Evolutionary conservation across 345 rosid genomes (phyloP).

Genomic region (Noccaea caerulescens): DNA sequence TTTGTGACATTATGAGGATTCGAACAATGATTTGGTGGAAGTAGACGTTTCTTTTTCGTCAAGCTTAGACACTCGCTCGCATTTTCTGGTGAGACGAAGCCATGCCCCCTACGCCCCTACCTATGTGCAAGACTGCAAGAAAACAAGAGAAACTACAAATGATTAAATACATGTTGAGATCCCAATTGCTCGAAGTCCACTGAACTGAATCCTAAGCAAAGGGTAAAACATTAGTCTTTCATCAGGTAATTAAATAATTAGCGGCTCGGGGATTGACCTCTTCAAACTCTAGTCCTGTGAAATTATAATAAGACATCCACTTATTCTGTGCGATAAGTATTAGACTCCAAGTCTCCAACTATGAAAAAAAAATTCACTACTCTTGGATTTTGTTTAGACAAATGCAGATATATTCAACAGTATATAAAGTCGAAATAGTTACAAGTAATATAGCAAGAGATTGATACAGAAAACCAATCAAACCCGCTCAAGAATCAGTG

Average conservation of each 20-base stretch:
- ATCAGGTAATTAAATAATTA: conserved; percentile 2
- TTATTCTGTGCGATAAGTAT: conserved; percentile 11
- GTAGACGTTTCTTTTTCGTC: too few relatives aligned
- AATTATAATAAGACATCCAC: neutral
- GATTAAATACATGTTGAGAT: too few relatives aligned
- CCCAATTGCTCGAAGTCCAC: too few relatives aligned
- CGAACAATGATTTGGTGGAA: too few relatives aligned
- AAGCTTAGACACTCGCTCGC: too few relatives aligned
- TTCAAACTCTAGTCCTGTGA: conserved; percentile 25
- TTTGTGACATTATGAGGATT: too few relatives aligned
- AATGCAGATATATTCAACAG: conserved; percentile 38
- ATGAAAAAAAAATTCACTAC: neutral
- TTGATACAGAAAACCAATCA: neutral
- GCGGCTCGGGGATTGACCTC: conserved; percentile 18
- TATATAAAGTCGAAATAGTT: conserved; percentile 1
- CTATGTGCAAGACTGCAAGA: too few relatives aligned
- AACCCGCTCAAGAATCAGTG: neutral
- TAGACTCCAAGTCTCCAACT: conserved; percentile 14
- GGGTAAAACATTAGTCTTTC: conserved; percentile 44
- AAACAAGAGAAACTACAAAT: too few relatives aligned
- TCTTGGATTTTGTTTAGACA: neutral
- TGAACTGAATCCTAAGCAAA: too few relatives aligned
- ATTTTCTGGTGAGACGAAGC: too few relatives aligned
- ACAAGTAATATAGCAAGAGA: conserved; percentile 1
- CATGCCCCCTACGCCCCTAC: too few relatives aligned